A percentile compares a stretch with the other conserved stretches of the same genome.
Conservation (phyloP, 176 grass and related monocot species). For the Zoysia japonica region DNA sequence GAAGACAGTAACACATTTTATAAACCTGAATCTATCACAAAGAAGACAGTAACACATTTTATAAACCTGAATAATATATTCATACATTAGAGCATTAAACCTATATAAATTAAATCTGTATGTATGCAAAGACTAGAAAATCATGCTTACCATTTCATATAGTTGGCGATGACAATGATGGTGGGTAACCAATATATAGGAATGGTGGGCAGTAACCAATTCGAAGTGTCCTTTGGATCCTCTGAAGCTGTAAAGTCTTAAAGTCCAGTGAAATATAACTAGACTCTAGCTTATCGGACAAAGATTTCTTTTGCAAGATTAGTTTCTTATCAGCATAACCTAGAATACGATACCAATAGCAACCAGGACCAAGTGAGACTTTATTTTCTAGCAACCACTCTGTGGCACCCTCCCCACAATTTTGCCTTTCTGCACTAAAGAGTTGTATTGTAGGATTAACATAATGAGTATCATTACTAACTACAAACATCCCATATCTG, state of each 20-base stretch:
- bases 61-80: not conserved
- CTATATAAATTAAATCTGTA: not conserved
- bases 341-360: not conserved
- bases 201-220: not conserved
- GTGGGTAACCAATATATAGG: slow-evolving; percentile 29
- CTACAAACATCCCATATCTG: slow-evolving; percentile 20
- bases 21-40: too few species aligned
- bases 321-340: slow-evolving; percentile 31
- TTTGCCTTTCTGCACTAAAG: not conserved
- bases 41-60: not conserved
- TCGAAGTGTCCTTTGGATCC: not conserved
- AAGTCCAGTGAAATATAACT: slow-evolving; percentile 32
- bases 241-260: slow-evolving; percentile 26
- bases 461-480: not conserved
- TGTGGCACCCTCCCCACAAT: not conserved
- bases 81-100: not conserved
- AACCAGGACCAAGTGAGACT: slow-evolving; percentile 1
- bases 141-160: slow-evolving; percentile 31
- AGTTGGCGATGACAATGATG: slow-evolving; percentile 29
- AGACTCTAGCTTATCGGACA: not conserved
- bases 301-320: not conserved
- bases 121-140: not conserved
- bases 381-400: slow-evolving; percentile 3
- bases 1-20: too few species aligned
- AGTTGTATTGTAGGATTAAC: not conserved